Evolutionary conservation across 2,329 filamentous ascomycete genomes (phyloP).

Genomic region (Meredithiella fracta): DNA sequence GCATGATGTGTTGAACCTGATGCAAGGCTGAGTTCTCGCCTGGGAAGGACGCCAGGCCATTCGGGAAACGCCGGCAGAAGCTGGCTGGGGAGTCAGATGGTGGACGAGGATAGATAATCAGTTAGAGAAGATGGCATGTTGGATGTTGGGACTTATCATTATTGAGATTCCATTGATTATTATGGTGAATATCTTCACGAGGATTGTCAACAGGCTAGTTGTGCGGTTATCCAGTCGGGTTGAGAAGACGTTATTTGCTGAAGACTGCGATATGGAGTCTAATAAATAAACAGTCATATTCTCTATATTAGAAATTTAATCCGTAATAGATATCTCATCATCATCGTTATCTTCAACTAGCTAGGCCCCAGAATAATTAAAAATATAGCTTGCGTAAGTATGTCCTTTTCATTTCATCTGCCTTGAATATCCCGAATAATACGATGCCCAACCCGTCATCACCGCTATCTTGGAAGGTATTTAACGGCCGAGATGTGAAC

Average conservation of each 20-base stretch:
- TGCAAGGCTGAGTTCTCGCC: slow-evolving; percentile 8
- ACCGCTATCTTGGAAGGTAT: too few species aligned
- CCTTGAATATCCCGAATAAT: too few species aligned
- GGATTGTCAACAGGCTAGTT: slow-evolving; percentile 10
- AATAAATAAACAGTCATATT: not conserved
- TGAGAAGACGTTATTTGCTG: slow-evolving; percentile 3
- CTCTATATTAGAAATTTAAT: not conserved
- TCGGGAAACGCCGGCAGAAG: slow-evolving; percentile 1
- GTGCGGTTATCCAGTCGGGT: slow-evolving; percentile 8
- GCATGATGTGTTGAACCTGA: slow-evolving; percentile 11
- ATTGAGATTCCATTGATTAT: slow-evolving; percentile 10
- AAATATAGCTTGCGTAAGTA: not conserved
- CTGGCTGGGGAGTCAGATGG: slow-evolving; percentile 11
- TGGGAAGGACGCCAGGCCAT: not conserved
- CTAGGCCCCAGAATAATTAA: not conserved
- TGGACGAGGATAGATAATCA: slow-evolving; percentile 1
- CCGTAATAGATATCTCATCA: not conserved
- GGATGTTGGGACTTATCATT: slow-evolving; percentile 8
- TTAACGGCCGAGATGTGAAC: too few species aligned
- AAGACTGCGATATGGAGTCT: not conserved
- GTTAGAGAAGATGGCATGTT: slow-evolving; percentile 5
- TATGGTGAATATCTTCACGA: slow-evolving; percentile 9
- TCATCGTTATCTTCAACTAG: not conserved
- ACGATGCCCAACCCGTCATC: too few species aligned
- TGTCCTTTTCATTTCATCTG: not conserved